Evolutionary conservation across 208 protist species (phyloP).

Genomic region (Angomonas ambiguus): DNA sequence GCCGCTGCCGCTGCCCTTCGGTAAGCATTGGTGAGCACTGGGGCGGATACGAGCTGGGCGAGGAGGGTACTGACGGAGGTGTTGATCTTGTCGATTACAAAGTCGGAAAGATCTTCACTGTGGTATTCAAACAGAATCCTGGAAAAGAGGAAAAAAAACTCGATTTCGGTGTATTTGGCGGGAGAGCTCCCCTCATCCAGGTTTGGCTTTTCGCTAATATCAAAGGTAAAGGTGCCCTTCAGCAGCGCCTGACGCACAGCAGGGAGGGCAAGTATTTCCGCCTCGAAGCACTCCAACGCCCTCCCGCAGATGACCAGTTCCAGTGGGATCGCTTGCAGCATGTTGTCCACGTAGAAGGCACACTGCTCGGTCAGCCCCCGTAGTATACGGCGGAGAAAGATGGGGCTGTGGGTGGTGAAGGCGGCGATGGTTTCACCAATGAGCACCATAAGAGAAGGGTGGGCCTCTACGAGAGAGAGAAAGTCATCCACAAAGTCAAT

Average conservation of each 20-base stretch:
- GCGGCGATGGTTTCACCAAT: conserved; percentile 27
- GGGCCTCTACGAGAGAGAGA: conserved; percentile 22
- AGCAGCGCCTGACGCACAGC: conserved; percentile 2
- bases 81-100: conserved; percentile 27
- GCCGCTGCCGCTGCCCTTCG: conserved; percentile 41
- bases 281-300: background rate
- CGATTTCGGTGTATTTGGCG: conserved; percentile 22
- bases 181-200: background rate
- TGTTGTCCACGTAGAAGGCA: background rate
- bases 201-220: conserved; percentile 2
- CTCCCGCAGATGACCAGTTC: background rate
- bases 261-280: background rate
- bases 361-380: conserved; percentile 8
- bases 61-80: conserved; percentile 29
- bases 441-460: conserved; percentile 27
- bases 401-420: conserved; percentile 13
- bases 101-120: conserved; percentile 27
- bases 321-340: background rate
- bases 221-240: conserved; percentile 1
- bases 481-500: conserved; percentile 48
- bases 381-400: conserved; percentile 7
- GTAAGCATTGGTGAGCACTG: conserved; percentile 32
- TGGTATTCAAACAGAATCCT: conserved; percentile 43
- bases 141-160: conserved; percentile 58
- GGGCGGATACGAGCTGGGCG: conserved; percentile 37